Base-by-base conservation (phyloP, 352 stramenopile species). In the Phytophthora pistaciae region DNA sequence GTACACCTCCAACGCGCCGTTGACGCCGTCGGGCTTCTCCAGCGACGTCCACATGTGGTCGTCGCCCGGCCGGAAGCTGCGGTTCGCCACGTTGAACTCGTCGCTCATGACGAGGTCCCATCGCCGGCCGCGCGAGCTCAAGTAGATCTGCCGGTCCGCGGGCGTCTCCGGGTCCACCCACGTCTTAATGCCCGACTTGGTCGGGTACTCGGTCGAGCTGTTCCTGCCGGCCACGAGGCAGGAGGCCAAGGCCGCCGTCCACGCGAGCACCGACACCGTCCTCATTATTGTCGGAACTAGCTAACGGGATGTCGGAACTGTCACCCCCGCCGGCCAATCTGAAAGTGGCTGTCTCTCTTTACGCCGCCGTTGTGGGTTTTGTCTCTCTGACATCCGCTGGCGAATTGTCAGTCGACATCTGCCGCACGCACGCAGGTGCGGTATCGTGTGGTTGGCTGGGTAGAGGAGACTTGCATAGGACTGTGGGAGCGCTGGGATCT, bases 11-110 rank as follows among this genome's bases (percentile, higher is more conserved):
- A 98, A 72, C 0, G 94, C 95, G 18, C 82, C 85, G 50, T 96
- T 95, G 8, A 92, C 95, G 61, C 94, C 93, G 72, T 99, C 95
- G 44, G 98, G 97, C 64, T 98, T 98, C 44, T 99, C 83, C 11
- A 98, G 82, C 0, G 96, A 94, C 3, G 95, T 99, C 97, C 97
- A 99, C 49, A 95, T 77, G 46, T 97, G 95, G 80, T 99, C 96
- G n/a, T 87, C 70, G 5, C 96, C 97, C 29, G 98, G 95, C 29
- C 74, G 60, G 74, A 99, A 99, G 29, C 68, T 88, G 20, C 97
- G 86, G 42, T 90, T 86, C 1, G 92, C 81, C 53, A 85, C 80
- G 72, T 99, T 92, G 72, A 99, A 99, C 72, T 99, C 96, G 79
- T 99, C 96, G 38, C 91, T 98, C 91, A 98, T 98, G 46, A 96